Evolutionary conservation across 768 basidiomycete species (phyloP), one percentile per base, ranked within the genome.

Genomic region (Pleurotus ostreatus): DNA sequence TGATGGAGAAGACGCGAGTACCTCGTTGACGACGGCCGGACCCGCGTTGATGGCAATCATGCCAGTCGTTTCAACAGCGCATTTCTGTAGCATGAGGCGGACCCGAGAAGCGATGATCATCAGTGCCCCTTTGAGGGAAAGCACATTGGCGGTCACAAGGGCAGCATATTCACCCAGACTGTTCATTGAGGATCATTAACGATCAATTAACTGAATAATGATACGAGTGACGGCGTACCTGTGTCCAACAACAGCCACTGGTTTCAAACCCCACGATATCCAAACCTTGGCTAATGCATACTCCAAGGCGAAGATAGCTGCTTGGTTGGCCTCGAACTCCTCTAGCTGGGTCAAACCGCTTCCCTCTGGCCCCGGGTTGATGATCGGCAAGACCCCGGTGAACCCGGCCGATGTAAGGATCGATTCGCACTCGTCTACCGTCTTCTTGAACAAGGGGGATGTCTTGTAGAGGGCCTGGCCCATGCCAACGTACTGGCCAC

Each of bases 81-180:
- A 88, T 54, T 72, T 76, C 45, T 67, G 69, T 16, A 74, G 65
- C 71, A 89, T 83, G 12, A 86, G 68, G n/a, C 76, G 76, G 5
- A 79, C 83, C 43, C 88, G 76, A 43, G 70, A 71, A 2, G 82
- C 84, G 40, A 89, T 76, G 22, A 89, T 65, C 3, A 70, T 66
- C 12, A 91, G 71, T 2, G 83, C 86, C 13, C 79, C 80, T 58
- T 79, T 70, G 15, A 89, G 68, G 0, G 75, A 72, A 12, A 91
- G 61, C 1, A 87, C 81, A 0, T 74, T 79, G 0, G 88, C 82
- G n/a, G 77, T 70, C 15, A 84, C 83, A 40, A 90, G 76, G 8
- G 85, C 88, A 6, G 82, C 83, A 55, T 88, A 90, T 71, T 91
- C 89, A 40, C 89, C 89, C 15, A 91, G 75, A 66, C 89, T 91